Conservation (phyloP, 805 yeast species). For the Ogataea glucozyma region DNA sequence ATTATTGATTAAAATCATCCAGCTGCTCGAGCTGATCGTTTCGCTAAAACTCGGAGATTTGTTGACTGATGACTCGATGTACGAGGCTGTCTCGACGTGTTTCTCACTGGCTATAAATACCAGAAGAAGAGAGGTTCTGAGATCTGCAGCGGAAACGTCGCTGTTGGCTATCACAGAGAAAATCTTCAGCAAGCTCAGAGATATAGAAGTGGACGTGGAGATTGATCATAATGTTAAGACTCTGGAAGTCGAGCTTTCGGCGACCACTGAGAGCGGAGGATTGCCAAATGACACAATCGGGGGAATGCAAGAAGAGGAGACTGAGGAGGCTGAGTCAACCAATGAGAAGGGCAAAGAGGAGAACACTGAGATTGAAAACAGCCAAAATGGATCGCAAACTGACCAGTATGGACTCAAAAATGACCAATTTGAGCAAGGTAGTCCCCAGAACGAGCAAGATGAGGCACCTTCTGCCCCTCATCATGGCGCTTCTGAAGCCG, state of each 20-base stretch:
- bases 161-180: constrained; percentile 67
- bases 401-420: too few species aligned
- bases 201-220: constrained; percentile 42
- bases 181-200: constrained; percentile 61
- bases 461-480: too few species aligned
- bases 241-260: constrained; percentile 26
- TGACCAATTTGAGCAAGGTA: too few species aligned
- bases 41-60: constrained; percentile 61
- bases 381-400: too few species aligned
- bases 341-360: too few species aligned
- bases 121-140: constrained; percentile 82
- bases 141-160: constrained; percentile 87
- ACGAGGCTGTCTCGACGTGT: constrained; percentile 89
- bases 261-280: constrained; percentile 28
- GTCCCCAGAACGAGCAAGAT: too few species aligned
- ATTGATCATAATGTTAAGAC: constrained; percentile 34
- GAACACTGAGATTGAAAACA: too few species aligned
- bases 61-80: constrained; percentile 79
- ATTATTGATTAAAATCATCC: constrained; percentile 78
- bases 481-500: too few species aligned
- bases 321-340: background rate
- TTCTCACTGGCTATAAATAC: constrained; percentile 90
- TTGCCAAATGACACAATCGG: constrained; percentile 64
- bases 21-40: constrained; percentile 67
- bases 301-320: constrained; percentile 35